Base-by-base conservation (phyloP, 1,284 basidiomycete species). In the Afroboletus lepidellus region DNA sequence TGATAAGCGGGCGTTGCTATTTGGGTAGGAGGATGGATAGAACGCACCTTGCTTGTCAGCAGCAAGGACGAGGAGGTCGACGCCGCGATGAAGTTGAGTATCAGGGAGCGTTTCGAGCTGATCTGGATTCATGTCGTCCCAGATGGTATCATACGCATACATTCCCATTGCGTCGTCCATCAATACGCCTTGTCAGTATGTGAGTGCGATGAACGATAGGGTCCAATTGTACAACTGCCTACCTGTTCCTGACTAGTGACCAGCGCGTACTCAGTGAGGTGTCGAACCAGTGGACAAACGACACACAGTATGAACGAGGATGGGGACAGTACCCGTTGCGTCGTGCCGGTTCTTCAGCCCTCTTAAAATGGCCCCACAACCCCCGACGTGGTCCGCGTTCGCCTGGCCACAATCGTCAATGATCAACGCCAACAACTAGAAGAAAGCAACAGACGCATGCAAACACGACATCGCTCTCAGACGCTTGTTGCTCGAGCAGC, bases 261-360 rank as follows among this genome's bases (percentile, higher is more conserved):
- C n/a, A n/a, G n/a, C n/a, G n/a, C n/a, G n/a, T n/a, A 5, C 15
- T 50, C 23, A 33, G 34, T 8, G 2, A 18, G 16, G 5, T 3
- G 16, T 43, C 8, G 8, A 27, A 3, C 25, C 25, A 9, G 25
- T 6, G 25, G 9, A 6, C 25, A 9, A 29, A 44, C 24, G 15
- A 65, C 75, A 48, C 2, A 18, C 78, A 3, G 79, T 80, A 50
- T 83, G 79, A 36, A 83, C 77, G 36, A 77, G 63, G 51, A 74
- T 68, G 2, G 78, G 71, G 0, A 59, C 55, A 20, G 64, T 67
- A 0, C 73, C 72, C 1, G 72, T 73, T 32, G 46, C 58, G 23
- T 73, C 69, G 38, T 72, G 63, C 32, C 70, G 66, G n/a, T n/a
- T 69, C 57, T 74, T 76, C 53, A 78, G 20, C 0, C 80, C 38